Conservation (phyloP, 371 early-diverging fungal genomes). For the Mucor lusitanicus region DNA sequence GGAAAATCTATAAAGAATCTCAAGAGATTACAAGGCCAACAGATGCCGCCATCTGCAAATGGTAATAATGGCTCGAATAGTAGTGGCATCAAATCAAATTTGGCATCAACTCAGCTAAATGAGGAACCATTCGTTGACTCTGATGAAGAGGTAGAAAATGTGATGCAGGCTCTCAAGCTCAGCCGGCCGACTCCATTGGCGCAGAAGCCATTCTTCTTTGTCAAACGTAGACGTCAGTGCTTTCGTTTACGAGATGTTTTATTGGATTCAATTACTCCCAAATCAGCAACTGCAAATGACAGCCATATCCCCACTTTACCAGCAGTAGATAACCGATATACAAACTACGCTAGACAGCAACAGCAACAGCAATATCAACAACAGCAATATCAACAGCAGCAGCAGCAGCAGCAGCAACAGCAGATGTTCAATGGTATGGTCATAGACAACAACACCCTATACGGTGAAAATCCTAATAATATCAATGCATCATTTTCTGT, state of each 20-base stretch:
- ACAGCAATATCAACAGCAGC: not conserved
- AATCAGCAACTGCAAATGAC: conserved; percentile 9
- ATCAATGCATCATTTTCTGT: conserved; percentile 49
- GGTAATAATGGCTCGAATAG: conserved; percentile 15
- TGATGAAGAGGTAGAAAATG: conserved; percentile 69
- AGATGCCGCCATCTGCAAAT: conserved; percentile 9
- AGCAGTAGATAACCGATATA: conserved; percentile 1
- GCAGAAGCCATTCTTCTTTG: conserved; percentile 48
- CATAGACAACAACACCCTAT: conserved; percentile 62
- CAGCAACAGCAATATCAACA: conserved; percentile 10
- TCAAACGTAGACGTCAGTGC: conserved; percentile 65
- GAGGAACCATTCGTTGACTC: conserved; percentile 51
- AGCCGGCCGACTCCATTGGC: conserved; percentile 67
- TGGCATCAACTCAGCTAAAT: conserved; percentile 12
- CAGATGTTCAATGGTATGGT: conserved; percentile 78
- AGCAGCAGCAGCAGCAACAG: conserved; percentile 2
- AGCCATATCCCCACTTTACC: not conserved
- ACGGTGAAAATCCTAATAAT: conserved; percentile 64
- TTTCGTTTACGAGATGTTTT: conserved; percentile 67
- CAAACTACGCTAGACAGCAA: conserved; percentile 11
- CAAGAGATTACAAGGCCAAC: conserved; percentile 20
- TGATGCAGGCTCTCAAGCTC: conserved; percentile 54
- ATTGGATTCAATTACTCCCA: conserved; percentile 70
- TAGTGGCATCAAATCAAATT: not conserved
- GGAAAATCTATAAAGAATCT: conserved; percentile 18